phyloP scores from a whole-genome alignment of 148 eudicot genomes.

The Vaccinium vitisidaea region DNA sequence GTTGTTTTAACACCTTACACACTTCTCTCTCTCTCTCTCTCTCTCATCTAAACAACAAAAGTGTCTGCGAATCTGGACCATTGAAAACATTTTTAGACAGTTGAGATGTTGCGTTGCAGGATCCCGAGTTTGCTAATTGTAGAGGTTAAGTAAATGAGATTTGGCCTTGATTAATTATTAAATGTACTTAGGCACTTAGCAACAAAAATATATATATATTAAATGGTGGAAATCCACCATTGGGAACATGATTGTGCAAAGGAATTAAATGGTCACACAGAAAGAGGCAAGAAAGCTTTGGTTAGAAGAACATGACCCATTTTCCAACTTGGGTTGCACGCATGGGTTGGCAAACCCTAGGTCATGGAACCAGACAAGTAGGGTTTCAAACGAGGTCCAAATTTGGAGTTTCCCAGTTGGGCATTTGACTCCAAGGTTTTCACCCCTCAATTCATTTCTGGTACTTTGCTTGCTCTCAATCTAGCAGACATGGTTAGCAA shows the following conservation, averaged over 20 bases:
- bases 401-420: constrained; percentile 18
- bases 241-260: not conserved
- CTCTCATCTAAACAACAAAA: too few species aligned
- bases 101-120: too few species aligned
- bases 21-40: too few species aligned
- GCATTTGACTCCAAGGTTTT: constrained; percentile 19
- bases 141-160: too few species aligned
- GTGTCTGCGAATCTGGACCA: too few species aligned
- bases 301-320: constrained; percentile 16
- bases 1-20: too few species aligned
- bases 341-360: constrained; percentile 22
- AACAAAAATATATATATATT: too few species aligned
- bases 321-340: constrained; percentile 17
- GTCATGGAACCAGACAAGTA: constrained; percentile 2
- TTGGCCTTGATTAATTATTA: too few species aligned
- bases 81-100: too few species aligned
- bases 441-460: not conserved
- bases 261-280: not conserved
- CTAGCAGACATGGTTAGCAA: constrained; percentile 15
- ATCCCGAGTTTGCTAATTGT: too few species aligned
- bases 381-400: constrained; percentile 21
- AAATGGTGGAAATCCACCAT: not conserved
- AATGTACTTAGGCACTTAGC: too few species aligned
- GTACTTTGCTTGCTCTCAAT: constrained; percentile 13
- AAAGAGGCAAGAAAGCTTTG: not conserved